Base-by-base conservation (phyloP, 169 alveolate species). In the Blepharisma undulans region DNA sequence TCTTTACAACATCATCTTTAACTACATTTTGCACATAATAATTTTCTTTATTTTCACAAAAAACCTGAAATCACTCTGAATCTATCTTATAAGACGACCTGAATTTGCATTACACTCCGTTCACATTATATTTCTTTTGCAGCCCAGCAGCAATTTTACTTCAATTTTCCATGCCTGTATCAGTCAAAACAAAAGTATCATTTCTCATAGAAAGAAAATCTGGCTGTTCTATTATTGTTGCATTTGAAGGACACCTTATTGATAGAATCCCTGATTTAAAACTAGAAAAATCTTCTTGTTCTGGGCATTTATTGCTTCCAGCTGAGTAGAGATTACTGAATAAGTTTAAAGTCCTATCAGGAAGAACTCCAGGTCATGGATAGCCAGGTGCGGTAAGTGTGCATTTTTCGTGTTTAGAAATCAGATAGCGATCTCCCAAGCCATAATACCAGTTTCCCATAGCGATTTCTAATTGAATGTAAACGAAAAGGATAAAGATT, bases 241-340 rank as follows among this genome's bases (percentile, higher is more conserved):
- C 87, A 74, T 72, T 76, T 76, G 34, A 19, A 29, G 85, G 22
- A 66, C 91, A 86, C 25, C 29, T 21, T 76, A 76, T 21, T 61
- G 29, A 21, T 16, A 76, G 77, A 61, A 76, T 30, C 22, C 59
- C 22, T 19, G 74, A 19, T 3, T 32, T 14, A 8, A 88, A 48
- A 25, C 74, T 32, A 2, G 87, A 76, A 48, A 74, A 88, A 0
- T 88, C 30, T 34, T 76, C 22, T 32, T 21, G 36, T 18, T 72
- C 5, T 18, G 87, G 48, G 22, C 92, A 88, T 19, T 25, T 19
- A 34, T 88, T 21, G 59, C 76, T 29, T 76, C 92, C 92, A 33
- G 79, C 87, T 86, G 61, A 71, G 7, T 86, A 86, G 29, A 72
- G 72, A 72, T 22, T 86, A 86, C 91, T 86, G 92, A 88, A 88